phyloP scores from a whole-genome alignment of 768 basidiomycete species.

The Boletellus emodensis region DNA sequence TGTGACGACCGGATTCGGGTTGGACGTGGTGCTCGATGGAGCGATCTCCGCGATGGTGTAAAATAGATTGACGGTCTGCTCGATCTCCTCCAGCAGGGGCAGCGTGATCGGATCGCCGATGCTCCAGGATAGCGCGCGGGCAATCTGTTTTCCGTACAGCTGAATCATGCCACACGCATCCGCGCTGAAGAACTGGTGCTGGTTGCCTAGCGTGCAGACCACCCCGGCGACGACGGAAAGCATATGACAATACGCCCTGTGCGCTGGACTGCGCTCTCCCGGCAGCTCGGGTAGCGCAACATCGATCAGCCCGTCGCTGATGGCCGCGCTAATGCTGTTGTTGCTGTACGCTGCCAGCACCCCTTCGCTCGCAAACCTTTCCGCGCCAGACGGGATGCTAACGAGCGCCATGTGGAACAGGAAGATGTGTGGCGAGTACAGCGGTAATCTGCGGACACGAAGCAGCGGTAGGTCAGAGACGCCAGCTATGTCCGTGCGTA shows the following conservation, averaged over 20 bases:
- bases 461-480: slow-evolving; percentile 62
- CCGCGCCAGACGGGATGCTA: slow-evolving; percentile 71
- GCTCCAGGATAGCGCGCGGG: slow-evolving; percentile 76
- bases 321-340: slow-evolving; percentile 71
- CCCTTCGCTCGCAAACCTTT: slow-evolving; percentile 81
- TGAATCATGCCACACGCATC: slow-evolving; percentile 86
- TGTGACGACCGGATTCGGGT: slow-evolving; percentile 43
- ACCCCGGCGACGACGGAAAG: slow-evolving; percentile 74
- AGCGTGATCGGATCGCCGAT: slow-evolving; percentile 73
- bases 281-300: slow-evolving; percentile 65
- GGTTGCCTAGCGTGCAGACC: slow-evolving; percentile 55
- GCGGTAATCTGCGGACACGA: slow-evolving; percentile 56
- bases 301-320: slow-evolving; percentile 71
- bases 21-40: slow-evolving; percentile 12
- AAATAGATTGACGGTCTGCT: slow-evolving; percentile 75
- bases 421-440: slow-evolving; percentile 76
- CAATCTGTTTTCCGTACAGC: slow-evolving; percentile 78
- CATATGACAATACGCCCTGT: slow-evolving; percentile 81
- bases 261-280: slow-evolving; percentile 73
- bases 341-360: slow-evolving; percentile 79
- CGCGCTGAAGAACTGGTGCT: slow-evolving; percentile 74
- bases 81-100: slow-evolving; percentile 77
- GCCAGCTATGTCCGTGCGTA: slow-evolving; percentile 65
- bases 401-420: slow-evolving; percentile 85
- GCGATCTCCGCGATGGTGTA: slow-evolving; percentile 60